Percentiles rank a stretch among this genome's conserved stretches.
These are phyloP conservation scores for Sporothrix schenckii DNA, from an alignment of 2,329 filamentous ascomycete genomes.

Conservation along the genomic window DNA sequence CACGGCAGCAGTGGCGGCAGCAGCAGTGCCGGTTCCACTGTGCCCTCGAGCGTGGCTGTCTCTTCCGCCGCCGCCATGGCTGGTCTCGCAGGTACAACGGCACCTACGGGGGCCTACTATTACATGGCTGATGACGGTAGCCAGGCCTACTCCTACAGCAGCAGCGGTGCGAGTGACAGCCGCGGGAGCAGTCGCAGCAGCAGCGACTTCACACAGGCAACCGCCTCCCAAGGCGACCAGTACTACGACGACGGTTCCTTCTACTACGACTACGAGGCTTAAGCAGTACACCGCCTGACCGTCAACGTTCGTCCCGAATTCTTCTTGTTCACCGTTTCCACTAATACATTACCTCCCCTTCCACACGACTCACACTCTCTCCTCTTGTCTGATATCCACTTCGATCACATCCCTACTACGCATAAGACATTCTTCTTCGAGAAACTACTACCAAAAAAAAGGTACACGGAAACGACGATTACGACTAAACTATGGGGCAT, in stretches of 20 bases:
- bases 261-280: conserved; percentile 34
- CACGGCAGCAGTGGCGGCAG: conserved; percentile 21
- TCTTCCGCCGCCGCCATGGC: neutral
- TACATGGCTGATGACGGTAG: conserved; percentile 21
- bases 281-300: neutral
- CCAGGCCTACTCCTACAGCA: conserved; percentile 26
- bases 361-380: neutral
- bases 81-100: neutral
- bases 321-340: neutral
- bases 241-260: conserved; percentile 32
- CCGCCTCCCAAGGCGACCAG: conserved; percentile 18
- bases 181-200: conserved; percentile 33
- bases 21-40: conserved; percentile 6
- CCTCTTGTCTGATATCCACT: conserved; percentile 25
- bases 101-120: conserved; percentile 22
- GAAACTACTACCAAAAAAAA: conserved; percentile 21
- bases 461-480: conserved; percentile 18
- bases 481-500: conserved; percentile 18
- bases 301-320: neutral
- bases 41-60: neutral
- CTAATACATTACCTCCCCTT: neutral
- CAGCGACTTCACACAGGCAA: conserved; percentile 31
- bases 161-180: neutral
- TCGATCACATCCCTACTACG: conserved; percentile 11
- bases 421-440: neutral